A percentile compares a stretch with the other conserved stretches of the same genome.
Evolutionary conservation across 2,329 filamentous ascomycete species (phyloP).

Genomic region (Aspergillus sp.): DNA sequence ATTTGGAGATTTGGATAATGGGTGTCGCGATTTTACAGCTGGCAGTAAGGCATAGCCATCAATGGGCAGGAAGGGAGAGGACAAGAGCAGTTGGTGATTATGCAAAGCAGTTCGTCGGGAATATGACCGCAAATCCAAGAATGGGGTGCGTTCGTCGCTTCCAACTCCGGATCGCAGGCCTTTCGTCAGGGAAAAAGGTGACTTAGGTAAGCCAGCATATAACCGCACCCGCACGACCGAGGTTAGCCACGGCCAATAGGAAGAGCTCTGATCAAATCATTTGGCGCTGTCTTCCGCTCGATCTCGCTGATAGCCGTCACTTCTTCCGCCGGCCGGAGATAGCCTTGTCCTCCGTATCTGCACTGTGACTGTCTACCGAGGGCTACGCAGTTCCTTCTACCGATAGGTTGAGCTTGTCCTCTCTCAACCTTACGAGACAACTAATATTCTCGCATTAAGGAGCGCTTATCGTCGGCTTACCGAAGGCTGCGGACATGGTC

Average conservation of each 20-base stretch:
- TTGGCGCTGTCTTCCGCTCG: neutral
- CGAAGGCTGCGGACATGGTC: neutral
- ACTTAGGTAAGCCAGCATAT: slow-evolving; percentile 9
- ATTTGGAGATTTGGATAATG: neutral
- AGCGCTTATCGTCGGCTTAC: neutral
- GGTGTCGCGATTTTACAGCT: slow-evolving; percentile 10
- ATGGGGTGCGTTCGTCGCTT: neutral
- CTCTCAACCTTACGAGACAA: too few relatives aligned
- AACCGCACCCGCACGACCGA: slow-evolving; percentile 22
- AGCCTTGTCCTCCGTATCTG: neutral
- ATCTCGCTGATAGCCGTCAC: neutral
- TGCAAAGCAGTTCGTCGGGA: neutral
- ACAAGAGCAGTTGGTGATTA: neutral
- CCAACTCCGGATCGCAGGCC: neutral
- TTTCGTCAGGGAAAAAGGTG: slow-evolving; percentile 2
- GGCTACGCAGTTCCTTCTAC: neutral
- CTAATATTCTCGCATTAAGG: too few relatives aligned
- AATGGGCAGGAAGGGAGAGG: neutral
- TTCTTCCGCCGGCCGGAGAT: neutral
- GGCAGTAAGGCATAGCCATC: slow-evolving; percentile 17
- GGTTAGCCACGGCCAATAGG: slow-evolving; percentile 29
- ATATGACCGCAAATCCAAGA: neutral
- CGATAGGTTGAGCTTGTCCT: neutral
- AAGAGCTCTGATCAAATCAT: slow-evolving; percentile 25
- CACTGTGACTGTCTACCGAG: too few relatives aligned